Evolutionary conservation across 2,329 filamentous ascomycete genomes (phyloP), one percentile per base, ranked within the genome.

Genomic region (Pyricularia sp.): DNA sequence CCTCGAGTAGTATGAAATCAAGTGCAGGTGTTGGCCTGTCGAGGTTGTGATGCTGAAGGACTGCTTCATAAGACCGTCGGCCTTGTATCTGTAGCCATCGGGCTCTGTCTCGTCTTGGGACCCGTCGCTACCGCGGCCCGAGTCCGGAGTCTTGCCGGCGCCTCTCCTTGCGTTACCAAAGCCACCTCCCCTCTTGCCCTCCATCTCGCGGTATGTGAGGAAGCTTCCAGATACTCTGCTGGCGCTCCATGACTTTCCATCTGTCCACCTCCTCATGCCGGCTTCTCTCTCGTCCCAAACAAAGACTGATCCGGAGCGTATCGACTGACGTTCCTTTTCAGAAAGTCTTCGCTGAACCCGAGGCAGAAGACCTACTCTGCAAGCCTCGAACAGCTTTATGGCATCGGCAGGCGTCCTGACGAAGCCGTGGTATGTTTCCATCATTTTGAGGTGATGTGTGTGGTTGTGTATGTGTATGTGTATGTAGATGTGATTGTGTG

Each of bases 241-340:
- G 42, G 95, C 95, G 76, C 94, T 98, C 95, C 95, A 99, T 50
- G 94, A 98, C 79, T 99, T 99, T 69, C 95, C 95, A 75, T 99
- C 95, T 0, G 95, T 99, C 95, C 95, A 99, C 79, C 95, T 86
- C 76, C 95, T 87, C 95, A 99, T 99, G 73, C 95, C 95, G 12
- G 95, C 95, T 82, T 99, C 95, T 74, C 94, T 86, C 83, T 99
- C 95, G 79, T 99, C 95, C 95, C 95, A 99, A n/a, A 99, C 95
- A 76, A 98, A 99, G 3, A 99, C 94, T 0, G 95, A 99, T 63
- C 95, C 95, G 0, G 94, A 97, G 76, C 93, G 90, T 78, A 99
- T 99, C 4, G 93, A 93, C 77, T 97, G 94, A 71, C 95, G 88
- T 81, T 99, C 95, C 81, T 98, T 98, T 80, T 99, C 95, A 2